These are phyloP conservation scores for Diaporthe vaccinii DNA, from an alignment of 2,329 filamentous ascomycete species.

Conservation along the genomic window DNA sequence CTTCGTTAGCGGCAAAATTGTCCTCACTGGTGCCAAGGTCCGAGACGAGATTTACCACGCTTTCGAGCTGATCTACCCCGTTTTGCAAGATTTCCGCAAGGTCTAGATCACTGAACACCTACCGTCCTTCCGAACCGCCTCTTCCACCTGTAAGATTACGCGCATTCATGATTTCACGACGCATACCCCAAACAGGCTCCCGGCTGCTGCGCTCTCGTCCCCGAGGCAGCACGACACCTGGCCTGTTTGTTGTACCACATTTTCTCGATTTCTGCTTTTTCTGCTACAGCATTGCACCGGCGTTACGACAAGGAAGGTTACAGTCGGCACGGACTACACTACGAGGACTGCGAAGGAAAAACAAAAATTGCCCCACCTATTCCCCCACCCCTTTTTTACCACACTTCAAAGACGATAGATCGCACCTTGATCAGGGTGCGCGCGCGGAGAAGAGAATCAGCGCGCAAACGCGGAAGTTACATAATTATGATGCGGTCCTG, in stretches of 20 bases:
- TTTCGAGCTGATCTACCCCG: conserved; percentile 97
- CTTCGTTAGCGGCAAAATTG: conserved; percentile 98
- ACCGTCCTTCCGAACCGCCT: conserved; percentile 25
- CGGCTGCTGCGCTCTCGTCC: conserved; percentile 30
- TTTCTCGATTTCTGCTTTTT: conserved; percentile 38
- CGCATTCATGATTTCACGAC: conserved; percentile 63
- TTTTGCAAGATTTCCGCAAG: conserved; percentile 81
- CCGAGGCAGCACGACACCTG: conserved; percentile 32
- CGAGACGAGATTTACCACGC: conserved; percentile 98
- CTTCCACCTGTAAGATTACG: conserved; percentile 42
- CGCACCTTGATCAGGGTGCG: conserved; percentile 46
- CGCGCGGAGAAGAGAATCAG: conserved; percentile 32
- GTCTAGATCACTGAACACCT: conserved; percentile 54
- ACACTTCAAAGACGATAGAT: conserved; percentile 41
- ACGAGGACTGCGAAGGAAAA: conserved; percentile 46
- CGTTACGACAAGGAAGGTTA: conserved; percentile 56
- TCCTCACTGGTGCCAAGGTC: conserved; percentile 96
- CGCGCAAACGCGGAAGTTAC: conserved; percentile 31
- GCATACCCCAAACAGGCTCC: conserved; percentile 40
- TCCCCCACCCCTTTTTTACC: conserved; percentile 30
- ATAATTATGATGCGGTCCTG: conserved; percentile 41
- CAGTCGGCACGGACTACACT: conserved; percentile 39
- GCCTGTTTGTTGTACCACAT: conserved; percentile 46
- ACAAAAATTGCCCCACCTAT: conserved; percentile 45
- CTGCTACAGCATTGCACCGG: conserved; percentile 57